These are phyloP conservation scores for Nicotiana noctiflora DNA, from an alignment of 257 asterid species.

Conservation along the genomic window DNA sequence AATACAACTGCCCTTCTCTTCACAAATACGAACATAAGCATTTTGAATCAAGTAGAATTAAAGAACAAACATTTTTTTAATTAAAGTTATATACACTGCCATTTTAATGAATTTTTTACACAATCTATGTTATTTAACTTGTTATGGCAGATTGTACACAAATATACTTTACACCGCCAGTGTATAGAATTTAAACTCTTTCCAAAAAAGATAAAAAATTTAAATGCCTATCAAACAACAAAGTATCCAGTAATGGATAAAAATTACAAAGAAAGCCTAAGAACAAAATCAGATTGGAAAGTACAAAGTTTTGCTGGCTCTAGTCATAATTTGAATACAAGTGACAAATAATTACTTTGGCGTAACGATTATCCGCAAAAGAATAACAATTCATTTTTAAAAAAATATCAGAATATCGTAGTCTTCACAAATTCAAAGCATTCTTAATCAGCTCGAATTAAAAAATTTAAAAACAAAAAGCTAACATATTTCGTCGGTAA, in stretches of 20 bases:
- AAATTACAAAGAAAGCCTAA: neutral
- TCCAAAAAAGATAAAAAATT: too few relatives aligned
- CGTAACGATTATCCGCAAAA: neutral
- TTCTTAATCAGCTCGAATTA: neutral
- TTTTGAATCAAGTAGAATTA: neutral
- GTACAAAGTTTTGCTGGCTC: neutral
- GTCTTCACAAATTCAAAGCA: neutral
- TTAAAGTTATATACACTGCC: too few relatives aligned
- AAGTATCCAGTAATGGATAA: neutral
- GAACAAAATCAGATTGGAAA: neutral
- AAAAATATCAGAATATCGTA: neutral
- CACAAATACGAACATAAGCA: neutral
- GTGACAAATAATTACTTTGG: neutral
- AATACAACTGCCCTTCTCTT: neutral
- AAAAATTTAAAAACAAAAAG: neutral
- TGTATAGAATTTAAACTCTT: too few relatives aligned
- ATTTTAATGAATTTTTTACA: too few relatives aligned
- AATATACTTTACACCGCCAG: too few relatives aligned
- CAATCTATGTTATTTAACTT: too few relatives aligned
- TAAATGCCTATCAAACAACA: neutral
- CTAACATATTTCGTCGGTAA: neutral
- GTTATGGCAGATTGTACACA: too few relatives aligned
- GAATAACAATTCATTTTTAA: neutral
- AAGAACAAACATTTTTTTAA: neutral
- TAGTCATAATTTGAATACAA: neutral